phyloP scores from a whole-genome alignment of 371 early-diverging fungal species.

The Circinella minor region DNA sequence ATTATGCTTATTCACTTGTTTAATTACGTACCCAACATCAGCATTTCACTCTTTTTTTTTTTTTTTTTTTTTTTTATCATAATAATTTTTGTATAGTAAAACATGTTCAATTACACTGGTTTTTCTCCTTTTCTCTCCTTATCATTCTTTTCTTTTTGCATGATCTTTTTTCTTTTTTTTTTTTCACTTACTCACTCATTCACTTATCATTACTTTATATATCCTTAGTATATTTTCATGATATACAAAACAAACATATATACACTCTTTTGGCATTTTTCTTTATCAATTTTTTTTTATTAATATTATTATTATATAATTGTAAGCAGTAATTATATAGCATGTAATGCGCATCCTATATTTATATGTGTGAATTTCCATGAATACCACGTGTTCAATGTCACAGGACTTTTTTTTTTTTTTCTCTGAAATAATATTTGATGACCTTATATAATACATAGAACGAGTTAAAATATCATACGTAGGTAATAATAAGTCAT shows the following conservation, averaged over 20 bases:
- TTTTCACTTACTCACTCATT: neutral
- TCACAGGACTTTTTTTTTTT: too few species aligned
- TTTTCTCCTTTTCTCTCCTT: neutral
- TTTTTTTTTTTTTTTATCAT: too few species aligned
- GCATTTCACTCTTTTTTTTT: too few species aligned
- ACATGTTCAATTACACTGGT: too few species aligned
- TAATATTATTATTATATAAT: neutral
- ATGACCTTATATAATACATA: too few species aligned
- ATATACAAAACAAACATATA: neutral
- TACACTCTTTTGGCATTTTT: neutral
- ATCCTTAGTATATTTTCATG: too few species aligned
- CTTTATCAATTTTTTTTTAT: neutral
- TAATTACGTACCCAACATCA: neutral
- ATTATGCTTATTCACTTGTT: neutral
- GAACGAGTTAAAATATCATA: too few species aligned
- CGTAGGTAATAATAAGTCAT: too few species aligned
- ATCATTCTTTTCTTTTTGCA: neutral
- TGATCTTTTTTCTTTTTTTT: neutral
- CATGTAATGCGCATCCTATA: too few species aligned
- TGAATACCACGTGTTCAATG: too few species aligned
- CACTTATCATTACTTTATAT: neutral
- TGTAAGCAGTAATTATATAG: constrained; percentile 2
- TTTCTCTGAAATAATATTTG: too few species aligned
- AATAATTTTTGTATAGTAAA: too few species aligned
- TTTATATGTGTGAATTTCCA: neutral